Base-by-base conservation (phyloP, 768 basidiomycete genomes). In the Tylopilus vinaceipallidus region DNA sequence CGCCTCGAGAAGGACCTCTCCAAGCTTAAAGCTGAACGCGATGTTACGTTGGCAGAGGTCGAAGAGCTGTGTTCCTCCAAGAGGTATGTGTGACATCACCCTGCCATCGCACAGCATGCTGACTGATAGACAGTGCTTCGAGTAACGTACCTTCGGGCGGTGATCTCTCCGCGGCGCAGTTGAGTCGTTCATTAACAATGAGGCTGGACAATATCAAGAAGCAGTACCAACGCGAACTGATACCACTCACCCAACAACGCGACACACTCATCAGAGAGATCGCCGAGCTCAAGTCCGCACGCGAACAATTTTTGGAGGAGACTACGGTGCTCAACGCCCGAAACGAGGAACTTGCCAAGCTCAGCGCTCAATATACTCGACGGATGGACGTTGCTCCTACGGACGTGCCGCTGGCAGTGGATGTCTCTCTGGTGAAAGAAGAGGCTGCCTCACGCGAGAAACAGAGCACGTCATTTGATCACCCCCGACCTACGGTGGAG, bases 341-440 rank as follows among this genome's bases (percentile, higher is more conserved):
- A 41, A 98, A 98, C 70, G 93, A 95, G 60, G 91, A 95, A 65
- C 77, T 99, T 6, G 88, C 89, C 1, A 88, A 93, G 65, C 80
- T 98, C 37, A 89, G 88, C 56, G 79, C 86, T 5, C 87, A 91
- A 27, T 90, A 95, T 54, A 71, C 82, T 10, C 83, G 90, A 30
- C 86, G 90, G 52, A 79, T 90, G 61, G 95, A 97, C 42, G 44
- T 53, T 23, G 26, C 58, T 17, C 57, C 56, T 29, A 14, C 61
- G 20, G 58, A 60, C 9, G 50, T 50, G 17, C 57, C 57, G 20
- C 52, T 40, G 27, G 42, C 29, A 9, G 17, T 40, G 22, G 62
- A 65, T 0, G 39, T 42, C 11, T 27, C 36, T 11, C 44, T 37
- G 2, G 26, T 48, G 41, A 56, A 55, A 27, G 47, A 47, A 22